phyloP scores from a whole-genome alignment of 2,329 filamentous ascomycete genomes.

The Aspergillus sp. region DNA sequence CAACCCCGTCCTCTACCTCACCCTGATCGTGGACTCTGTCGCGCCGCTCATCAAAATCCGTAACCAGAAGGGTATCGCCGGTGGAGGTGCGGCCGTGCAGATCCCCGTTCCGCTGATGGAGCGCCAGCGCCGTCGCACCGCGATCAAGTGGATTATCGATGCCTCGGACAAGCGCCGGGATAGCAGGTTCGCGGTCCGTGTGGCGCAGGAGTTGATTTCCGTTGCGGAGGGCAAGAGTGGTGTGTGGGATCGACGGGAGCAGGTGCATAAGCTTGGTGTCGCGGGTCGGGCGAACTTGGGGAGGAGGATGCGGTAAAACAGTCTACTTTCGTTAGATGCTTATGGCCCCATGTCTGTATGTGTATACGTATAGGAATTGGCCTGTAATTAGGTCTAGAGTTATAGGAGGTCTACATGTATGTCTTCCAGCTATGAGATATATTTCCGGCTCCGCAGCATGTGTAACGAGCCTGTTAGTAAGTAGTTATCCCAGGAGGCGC shows the following conservation, averaged over 20 bases:
- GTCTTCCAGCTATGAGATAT: too few relatives aligned
- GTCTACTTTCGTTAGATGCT: too few relatives aligned
- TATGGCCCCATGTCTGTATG: too few relatives aligned
- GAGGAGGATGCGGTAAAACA: constrained; percentile 9
- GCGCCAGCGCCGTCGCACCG: constrained; percentile 67
- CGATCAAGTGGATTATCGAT: constrained; percentile 83
- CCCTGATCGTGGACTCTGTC: constrained; percentile 83
- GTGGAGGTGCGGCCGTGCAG: constrained; percentile 77
- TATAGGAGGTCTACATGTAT: too few relatives aligned
- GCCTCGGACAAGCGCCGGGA: constrained; percentile 71
- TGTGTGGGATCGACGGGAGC: constrained; percentile 74
- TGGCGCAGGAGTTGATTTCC: constrained; percentile 78
- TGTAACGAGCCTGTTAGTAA: too few relatives aligned
- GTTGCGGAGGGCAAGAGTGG: constrained; percentile 77
- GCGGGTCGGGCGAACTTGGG: constrained; percentile 65
- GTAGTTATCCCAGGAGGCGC: too few relatives aligned
- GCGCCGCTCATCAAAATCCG: constrained; percentile 78
- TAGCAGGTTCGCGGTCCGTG: constrained; percentile 63
- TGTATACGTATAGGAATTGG: too few relatives aligned
- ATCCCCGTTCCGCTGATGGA: constrained; percentile 68
- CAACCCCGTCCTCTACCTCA: constrained; percentile 82
- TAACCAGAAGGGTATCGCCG: constrained; percentile 65
- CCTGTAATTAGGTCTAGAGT: too few relatives aligned
- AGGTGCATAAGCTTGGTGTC: constrained; percentile 73
- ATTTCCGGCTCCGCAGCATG: too few relatives aligned